These are phyloP conservation scores for Streptanthus diversifolius DNA, from an alignment of 345 rosid species.

Conservation along the genomic window DNA sequence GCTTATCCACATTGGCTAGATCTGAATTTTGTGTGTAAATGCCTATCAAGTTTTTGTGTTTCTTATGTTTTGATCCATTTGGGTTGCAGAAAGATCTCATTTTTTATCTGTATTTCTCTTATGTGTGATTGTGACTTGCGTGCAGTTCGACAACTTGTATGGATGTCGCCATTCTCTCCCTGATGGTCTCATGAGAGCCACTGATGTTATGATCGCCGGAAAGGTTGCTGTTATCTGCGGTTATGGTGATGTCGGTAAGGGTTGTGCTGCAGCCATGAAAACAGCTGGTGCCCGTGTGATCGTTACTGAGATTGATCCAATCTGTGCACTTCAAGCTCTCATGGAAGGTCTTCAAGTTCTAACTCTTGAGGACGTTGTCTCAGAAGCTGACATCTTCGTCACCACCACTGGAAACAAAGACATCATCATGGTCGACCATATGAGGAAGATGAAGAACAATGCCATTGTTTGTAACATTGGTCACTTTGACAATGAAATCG, in stretches of 20 bases:
- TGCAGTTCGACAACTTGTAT: slow-evolving; percentile 67
- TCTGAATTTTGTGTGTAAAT: not conserved
- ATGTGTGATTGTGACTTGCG: not conserved
- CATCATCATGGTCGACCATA: slow-evolving; percentile 52
- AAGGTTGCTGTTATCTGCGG: slow-evolving; percentile 74
- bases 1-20: not conserved
- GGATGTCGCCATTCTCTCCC: slow-evolving; percentile 99
- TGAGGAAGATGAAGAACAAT: slow-evolving; percentile 45
- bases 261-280: slow-evolving; percentile 68
- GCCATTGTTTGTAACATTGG: slow-evolving; percentile 75
- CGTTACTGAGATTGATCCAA: slow-evolving; percentile 71
- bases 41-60: not conserved
- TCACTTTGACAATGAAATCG: slow-evolving; percentile 69
- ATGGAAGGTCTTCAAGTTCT: slow-evolving; percentile 67
- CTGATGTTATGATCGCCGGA: slow-evolving; percentile 96
- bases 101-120: not conserved
- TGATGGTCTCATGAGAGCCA: slow-evolving; percentile 96
- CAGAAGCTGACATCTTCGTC: slow-evolving; percentile 61
- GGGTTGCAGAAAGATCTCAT: not conserved
- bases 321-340: slow-evolving; percentile 70
- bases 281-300: slow-evolving; percentile 68
- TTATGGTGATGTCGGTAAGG: slow-evolving; percentile 77
- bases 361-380: slow-evolving; percentile 53
- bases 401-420: slow-evolving; percentile 79
- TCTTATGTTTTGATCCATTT: not conserved